Conservation (phyloP, 768 basidiomycete genomes). For the Tylopilus rubrobrunneus region DNA sequence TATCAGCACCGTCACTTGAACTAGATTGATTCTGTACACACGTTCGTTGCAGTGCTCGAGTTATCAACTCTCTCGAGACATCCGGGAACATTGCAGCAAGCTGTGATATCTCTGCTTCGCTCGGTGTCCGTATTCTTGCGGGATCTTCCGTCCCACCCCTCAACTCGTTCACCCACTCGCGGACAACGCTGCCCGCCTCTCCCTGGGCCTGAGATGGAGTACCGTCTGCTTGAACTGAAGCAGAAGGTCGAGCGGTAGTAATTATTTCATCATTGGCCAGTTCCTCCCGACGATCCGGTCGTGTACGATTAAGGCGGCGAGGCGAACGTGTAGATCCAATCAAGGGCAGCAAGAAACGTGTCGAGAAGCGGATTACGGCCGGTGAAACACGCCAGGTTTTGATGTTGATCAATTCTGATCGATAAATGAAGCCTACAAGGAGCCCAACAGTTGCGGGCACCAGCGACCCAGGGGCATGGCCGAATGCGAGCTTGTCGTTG, state of each 20-base stretch:
- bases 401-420: slow-evolving; percentile 74
- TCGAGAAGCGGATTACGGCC: slow-evolving; percentile 49
- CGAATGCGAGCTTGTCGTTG: slow-evolving; percentile 57
- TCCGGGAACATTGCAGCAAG: slow-evolving; percentile 83
- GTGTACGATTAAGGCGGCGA: slow-evolving; percentile 66
- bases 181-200: slow-evolving; percentile 46
- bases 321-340: slow-evolving; percentile 62
- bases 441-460: slow-evolving; percentile 62
- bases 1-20: slow-evolving; percentile 1
- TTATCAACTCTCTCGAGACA: slow-evolving; percentile 63
- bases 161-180: slow-evolving; percentile 78
- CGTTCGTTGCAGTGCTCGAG: slow-evolving; percentile 81
- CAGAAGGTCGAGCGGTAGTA: slow-evolving; percentile 51
- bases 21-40: slow-evolving; percentile 28
- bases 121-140: slow-evolving; percentile 64
- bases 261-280: slow-evolving; percentile 54
- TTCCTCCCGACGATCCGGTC: slow-evolving; percentile 50
- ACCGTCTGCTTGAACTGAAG: slow-evolving; percentile 21
- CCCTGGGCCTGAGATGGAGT: slow-evolving; percentile 20
- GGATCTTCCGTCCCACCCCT: slow-evolving; percentile 59
- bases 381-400: slow-evolving; percentile 77
- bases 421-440: slow-evolving; percentile 71
- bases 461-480: slow-evolving; percentile 62
- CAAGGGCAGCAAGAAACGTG: slow-evolving; percentile 59
- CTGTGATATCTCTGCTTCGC: slow-evolving; percentile 71